Percentiles rank a stretch among this genome's conserved stretches.
Conservation (phyloP, 768 basidiomycete genomes). For the Tricholoma furcatifolium region DNA sequence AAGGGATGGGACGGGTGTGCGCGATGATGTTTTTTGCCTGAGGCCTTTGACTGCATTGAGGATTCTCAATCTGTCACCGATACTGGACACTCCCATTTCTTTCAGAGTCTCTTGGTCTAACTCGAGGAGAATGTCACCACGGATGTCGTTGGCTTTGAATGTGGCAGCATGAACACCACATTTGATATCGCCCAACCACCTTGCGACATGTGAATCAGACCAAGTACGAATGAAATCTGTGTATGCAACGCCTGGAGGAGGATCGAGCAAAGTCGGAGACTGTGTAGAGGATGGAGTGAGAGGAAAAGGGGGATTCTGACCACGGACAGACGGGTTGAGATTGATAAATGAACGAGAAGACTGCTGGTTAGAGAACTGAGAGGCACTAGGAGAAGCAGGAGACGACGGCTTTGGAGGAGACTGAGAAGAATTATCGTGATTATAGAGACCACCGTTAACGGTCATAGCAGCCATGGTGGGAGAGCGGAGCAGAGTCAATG, state of each 20-base stretch:
- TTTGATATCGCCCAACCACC: constrained; percentile 79
- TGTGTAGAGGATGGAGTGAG: constrained; percentile 35
- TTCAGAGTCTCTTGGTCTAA: constrained; percentile 83
- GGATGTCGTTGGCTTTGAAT: constrained; percentile 87
- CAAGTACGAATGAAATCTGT: constrained; percentile 67
- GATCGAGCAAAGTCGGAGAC: constrained; percentile 41
- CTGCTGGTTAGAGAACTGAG: constrained; percentile 36
- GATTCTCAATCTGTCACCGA: constrained; percentile 91
- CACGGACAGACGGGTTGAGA: constrained; percentile 34
- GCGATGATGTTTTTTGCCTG: constrained; percentile 50
- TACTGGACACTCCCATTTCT: constrained; percentile 87
- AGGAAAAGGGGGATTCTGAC: constrained; percentile 42
- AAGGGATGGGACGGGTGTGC: constrained; percentile 20
- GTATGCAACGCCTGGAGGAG: constrained; percentile 58
- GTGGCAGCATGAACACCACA: constrained; percentile 64
- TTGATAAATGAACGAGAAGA: constrained; percentile 41
- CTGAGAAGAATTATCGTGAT: constrained; percentile 14
- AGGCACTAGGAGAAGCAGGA: constrained; percentile 38
- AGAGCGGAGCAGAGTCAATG: neutral
- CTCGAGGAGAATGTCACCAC: constrained; percentile 89
- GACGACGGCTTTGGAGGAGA: constrained; percentile 38
- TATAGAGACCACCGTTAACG: constrained; percentile 12
- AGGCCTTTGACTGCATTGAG: constrained; percentile 81
- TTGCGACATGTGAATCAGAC: constrained; percentile 67
- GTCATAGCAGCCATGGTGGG: constrained; percentile 18